phyloP scores from a whole-genome alignment of 768 basidiomycete genomes.

The Saitozyma podzolica region DNA sequence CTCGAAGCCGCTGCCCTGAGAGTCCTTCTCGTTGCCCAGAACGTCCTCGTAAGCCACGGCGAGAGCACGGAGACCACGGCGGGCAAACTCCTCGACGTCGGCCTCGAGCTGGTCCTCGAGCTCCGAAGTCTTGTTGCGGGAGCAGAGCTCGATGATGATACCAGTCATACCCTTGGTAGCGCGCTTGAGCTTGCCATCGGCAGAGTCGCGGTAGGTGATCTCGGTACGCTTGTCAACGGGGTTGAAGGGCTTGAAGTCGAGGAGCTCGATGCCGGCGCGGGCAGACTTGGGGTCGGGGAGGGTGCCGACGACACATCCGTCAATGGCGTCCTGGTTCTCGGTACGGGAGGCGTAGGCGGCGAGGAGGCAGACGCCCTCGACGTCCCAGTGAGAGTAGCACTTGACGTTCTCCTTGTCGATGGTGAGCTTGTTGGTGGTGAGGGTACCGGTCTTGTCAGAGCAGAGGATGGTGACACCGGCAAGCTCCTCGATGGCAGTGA shows the following conservation, averaged over 20 bases:
- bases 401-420: slow-evolving; percentile 90
- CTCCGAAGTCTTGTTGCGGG: slow-evolving; percentile 94
- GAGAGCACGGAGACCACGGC: slow-evolving; percentile 94
- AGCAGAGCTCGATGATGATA: slow-evolving; percentile 94
- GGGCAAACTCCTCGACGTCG: slow-evolving; percentile 94
- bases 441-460: slow-evolving; percentile 97
- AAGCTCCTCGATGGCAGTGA: slow-evolving; percentile 97
- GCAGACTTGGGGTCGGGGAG: slow-evolving; percentile 72
- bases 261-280: slow-evolving; percentile 87
- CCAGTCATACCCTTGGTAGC: slow-evolving; percentile 99
- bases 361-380: slow-evolving; percentile 88
- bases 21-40: slow-evolving; percentile 75
- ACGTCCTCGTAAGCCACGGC: slow-evolving; percentile 95
- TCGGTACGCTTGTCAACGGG: slow-evolving; percentile 99
- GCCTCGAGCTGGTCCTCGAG: slow-evolving; percentile 85
- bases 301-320: slow-evolving; percentile 77
- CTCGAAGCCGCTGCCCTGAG: slow-evolving; percentile 94
- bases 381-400: slow-evolving; percentile 82
- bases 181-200: slow-evolving; percentile 88
- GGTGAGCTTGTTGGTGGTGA: slow-evolving; percentile 99
- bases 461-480: slow-evolving; percentile 98
- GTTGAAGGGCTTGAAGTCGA: slow-evolving; percentile 99
- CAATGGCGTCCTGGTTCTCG: slow-evolving; percentile 99
- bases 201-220: slow-evolving; percentile 91
- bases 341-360: slow-evolving; percentile 96